Evolutionary conservation across 2,329 filamentous ascomycete genomes (phyloP), one percentile per base, ranked within the genome.

Genomic region (Fusarium nodosum): DNA sequence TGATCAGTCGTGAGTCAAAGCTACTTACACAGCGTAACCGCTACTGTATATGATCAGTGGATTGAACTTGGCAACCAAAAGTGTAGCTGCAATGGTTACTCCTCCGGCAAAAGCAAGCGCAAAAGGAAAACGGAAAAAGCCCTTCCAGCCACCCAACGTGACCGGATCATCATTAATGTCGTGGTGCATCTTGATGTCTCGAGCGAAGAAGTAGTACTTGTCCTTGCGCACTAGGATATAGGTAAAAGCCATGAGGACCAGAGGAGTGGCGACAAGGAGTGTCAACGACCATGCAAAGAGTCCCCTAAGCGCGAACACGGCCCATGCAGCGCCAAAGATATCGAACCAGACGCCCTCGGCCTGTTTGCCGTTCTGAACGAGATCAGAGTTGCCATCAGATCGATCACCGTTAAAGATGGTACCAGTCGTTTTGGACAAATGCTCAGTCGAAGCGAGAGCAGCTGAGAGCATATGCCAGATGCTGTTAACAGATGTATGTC

Each of bases 391-490:
- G 9, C 84, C 81, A 55, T 89, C 87, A 12, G 82, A 80, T 39
- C 86, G 79, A 18, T 83, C 80, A 7, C 90, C 88, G 52, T 87
- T 86, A 74, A 97, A 97, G 4, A 83, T 84, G 46, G 86, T 82
- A 60, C 88, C 90, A 1, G 86, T 88, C 71, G 93, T 88, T 16
- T 88, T 87, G 0, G 93, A 90, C 44, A 98, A 84, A 2, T 85
- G 85, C 73, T 90, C 85, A 24, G 93, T 88, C 0, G 94, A 96
- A 9, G 90, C 87, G 26, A 97, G 81, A 8, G 94, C 89, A 16
- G 90, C 90, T 38, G 93, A 97, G 38, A 99, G 84, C 96, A 99
- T 98, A 78, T 98, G 94, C 94, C 94, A 98, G 22, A 98, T 80
- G 66, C 87, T 90, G 47, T 82, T 81, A 61, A 80, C 79, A n/a